Evolutionary conservation across 2,329 filamentous ascomycete species (phyloP).

Genomic region (Aureobasidium lini): DNA sequence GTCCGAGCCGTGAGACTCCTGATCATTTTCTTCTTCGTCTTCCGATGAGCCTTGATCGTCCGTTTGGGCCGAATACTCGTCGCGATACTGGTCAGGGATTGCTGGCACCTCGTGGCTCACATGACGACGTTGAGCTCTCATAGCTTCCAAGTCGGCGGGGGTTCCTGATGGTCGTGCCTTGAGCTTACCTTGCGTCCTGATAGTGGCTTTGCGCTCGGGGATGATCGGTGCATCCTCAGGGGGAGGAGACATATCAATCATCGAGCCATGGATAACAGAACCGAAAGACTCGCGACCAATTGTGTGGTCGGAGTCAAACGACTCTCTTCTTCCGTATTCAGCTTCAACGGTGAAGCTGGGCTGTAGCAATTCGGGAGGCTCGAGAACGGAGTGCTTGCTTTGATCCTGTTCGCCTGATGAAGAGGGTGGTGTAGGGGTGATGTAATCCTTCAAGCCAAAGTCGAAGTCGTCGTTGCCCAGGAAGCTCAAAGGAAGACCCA

Average conservation of each 20-base stretch:
- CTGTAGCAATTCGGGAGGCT: not conserved
- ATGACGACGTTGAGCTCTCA: slow-evolving; percentile 72
- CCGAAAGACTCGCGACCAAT: slow-evolving; percentile 11
- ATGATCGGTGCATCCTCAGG: slow-evolving; percentile 51
- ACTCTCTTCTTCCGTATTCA: slow-evolving; percentile 21
- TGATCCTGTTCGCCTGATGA: not conserved
- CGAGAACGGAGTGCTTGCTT: not conserved
- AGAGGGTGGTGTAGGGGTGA: slow-evolving; percentile 27
- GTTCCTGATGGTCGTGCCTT: slow-evolving; percentile 86
- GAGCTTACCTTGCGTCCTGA: slow-evolving; percentile 76
- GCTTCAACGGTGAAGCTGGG: slow-evolving; percentile 15
- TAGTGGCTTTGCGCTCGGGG: slow-evolving; percentile 76
- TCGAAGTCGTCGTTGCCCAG: slow-evolving; percentile 45
- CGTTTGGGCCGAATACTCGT: slow-evolving; percentile 17
- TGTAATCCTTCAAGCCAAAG: slow-evolving; percentile 48
- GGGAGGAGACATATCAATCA: slow-evolving; percentile 22
- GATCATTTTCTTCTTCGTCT: not conserved
- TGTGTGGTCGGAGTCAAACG: slow-evolving; percentile 2
- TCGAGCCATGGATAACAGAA: slow-evolving; percentile 11
- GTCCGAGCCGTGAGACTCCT: not conserved
- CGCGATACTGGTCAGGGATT: slow-evolving; percentile 24
- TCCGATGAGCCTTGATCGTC: not conserved
- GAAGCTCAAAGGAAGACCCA: slow-evolving; percentile 43
- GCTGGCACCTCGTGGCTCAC: slow-evolving; percentile 61
- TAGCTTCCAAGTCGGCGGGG: slow-evolving; percentile 71